These are phyloP conservation scores for Erodium trifolium DNA, from an alignment of 441 rosid genomes.

Conservation along the genomic window DNA sequence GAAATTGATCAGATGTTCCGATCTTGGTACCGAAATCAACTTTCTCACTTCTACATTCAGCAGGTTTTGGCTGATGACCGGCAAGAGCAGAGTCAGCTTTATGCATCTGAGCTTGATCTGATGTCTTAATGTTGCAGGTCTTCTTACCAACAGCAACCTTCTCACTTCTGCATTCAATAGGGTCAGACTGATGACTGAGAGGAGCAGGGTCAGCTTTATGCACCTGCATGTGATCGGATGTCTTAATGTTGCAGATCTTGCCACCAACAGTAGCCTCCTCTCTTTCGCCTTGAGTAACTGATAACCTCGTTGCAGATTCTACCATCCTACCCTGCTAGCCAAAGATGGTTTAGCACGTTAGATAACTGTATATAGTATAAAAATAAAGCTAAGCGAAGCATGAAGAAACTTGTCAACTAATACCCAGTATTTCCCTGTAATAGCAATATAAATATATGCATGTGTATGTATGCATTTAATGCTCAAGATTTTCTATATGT, in stretches of 20 bases:
- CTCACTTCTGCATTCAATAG: neutral
- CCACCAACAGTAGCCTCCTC: slow-evolving; percentile 24
- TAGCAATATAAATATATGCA: neutral
- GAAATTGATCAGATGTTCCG: neutral
- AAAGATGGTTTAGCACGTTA: slow-evolving; percentile 12
- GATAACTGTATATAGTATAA: slow-evolving; percentile 10
- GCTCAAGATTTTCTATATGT: slow-evolving; percentile 1
- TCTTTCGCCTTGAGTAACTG: slow-evolving; percentile 22
- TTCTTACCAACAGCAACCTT: neutral
- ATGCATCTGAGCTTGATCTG: neutral
- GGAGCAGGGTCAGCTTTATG: neutral
- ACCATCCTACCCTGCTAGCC: slow-evolving; percentile 23
- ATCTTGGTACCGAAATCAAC: neutral
- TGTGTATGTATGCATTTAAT: neutral
- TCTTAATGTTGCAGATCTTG: slow-evolving; percentile 16
- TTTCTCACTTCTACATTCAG: neutral
- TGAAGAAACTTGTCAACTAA: slow-evolving; percentile 2
- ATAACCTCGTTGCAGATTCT: slow-evolving; percentile 15
- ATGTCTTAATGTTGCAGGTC: neutral
- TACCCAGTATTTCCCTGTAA: neutral
- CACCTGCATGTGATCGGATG: neutral
- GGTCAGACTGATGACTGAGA: neutral
- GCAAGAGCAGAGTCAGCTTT: neutral
- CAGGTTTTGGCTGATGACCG: neutral
- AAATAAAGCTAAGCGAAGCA: neutral